Percentiles rank a stretch among this genome's conserved stretches.
Evolutionary conservation across 805 yeast species (phyloP).

Genomic region (Candida xiaguanensis): DNA sequence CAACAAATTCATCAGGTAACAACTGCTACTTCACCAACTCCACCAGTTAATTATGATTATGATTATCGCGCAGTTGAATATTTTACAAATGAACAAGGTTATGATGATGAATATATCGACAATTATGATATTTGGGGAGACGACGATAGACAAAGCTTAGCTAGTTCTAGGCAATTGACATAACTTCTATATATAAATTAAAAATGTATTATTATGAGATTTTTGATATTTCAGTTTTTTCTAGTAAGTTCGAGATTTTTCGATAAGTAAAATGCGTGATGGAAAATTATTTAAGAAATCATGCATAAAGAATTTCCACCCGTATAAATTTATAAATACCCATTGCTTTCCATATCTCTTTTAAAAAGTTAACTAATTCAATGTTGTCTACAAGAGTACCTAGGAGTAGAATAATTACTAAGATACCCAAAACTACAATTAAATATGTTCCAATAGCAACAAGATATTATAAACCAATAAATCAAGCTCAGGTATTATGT

Average conservation of each 20-base stretch:
- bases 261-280: background rate
- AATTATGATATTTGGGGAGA: constrained; percentile 21
- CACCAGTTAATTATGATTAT: background rate
- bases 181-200: no score
- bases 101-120: constrained; percentile 25
- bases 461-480: background rate
- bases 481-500: background rate
- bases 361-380: no score
- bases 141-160: constrained; percentile 9
- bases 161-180: background rate
- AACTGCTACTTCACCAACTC: background rate
- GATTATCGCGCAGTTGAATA: background rate
- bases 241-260: background rate
- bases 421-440: constrained; percentile 1
- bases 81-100: constrained; percentile 10
- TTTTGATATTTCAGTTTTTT: no score
- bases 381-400: constrained; percentile 5
- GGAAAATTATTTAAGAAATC: background rate
- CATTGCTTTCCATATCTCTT: background rate
- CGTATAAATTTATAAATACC: background rate
- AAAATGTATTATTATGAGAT: no score
- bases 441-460: constrained; percentile 2
- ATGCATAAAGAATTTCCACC: background rate
- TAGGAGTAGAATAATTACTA: background rate
- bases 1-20: background rate